Evolutionary conservation across 371 early-diverging fungal species (phyloP).

Genomic region (Funneliformis caledonium): DNA sequence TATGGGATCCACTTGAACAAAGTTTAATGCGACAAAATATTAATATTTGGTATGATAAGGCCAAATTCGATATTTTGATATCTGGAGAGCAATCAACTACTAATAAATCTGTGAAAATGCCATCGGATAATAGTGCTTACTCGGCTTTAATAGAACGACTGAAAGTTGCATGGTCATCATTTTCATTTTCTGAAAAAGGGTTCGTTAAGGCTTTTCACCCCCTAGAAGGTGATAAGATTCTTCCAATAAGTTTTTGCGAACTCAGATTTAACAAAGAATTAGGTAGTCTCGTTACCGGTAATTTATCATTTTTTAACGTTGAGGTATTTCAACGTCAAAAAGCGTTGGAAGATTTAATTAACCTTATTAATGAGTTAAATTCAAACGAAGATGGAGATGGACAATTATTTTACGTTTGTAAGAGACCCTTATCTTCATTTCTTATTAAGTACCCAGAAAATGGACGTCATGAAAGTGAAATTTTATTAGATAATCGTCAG

Average conservation of each 20-base stretch:
- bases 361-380: slow-evolving; percentile 27
- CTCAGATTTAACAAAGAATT: slow-evolving; percentile 41
- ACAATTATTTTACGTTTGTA: slow-evolving; percentile 43
- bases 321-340: slow-evolving; percentile 43
- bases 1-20: slow-evolving; percentile 41
- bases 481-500: background rate
- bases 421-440: slow-evolving; percentile 41
- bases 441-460: background rate
- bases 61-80: slow-evolving; percentile 20
- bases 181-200: slow-evolving; percentile 2
- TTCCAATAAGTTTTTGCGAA: slow-evolving; percentile 49
- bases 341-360: slow-evolving; percentile 48
- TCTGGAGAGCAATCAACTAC: background rate
- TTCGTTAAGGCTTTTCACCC: slow-evolving; percentile 47
- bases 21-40: background rate
- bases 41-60: slow-evolving; percentile 37
- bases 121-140: background rate
- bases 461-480: background rate
- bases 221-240: slow-evolving; percentile 39
- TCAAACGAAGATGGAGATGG: slow-evolving; percentile 12
- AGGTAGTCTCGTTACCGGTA: slow-evolving; percentile 42
- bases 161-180: background rate
- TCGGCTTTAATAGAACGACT: background rate
- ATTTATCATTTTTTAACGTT: slow-evolving; percentile 58
- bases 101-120: too few species aligned